phyloP scores from a whole-genome alignment of 441 rosid genomes.

The Brassica balearica region DNA sequence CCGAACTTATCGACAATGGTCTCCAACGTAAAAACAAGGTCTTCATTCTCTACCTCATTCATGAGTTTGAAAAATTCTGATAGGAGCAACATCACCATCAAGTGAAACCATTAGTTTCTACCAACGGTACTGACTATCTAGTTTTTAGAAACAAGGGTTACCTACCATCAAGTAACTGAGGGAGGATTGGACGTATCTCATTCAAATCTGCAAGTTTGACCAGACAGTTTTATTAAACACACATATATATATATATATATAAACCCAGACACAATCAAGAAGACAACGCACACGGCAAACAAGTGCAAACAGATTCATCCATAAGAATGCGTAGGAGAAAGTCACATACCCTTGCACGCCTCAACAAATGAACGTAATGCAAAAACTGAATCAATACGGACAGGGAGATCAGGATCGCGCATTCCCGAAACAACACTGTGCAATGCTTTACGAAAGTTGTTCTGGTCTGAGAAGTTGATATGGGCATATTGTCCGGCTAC shows the following conservation, averaged over 20 bases:
- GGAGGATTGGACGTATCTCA: constrained; percentile 98
- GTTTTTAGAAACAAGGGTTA: constrained; percentile 25
- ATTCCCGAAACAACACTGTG: constrained; percentile 90
- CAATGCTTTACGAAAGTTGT: constrained; percentile 83
- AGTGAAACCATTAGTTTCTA: constrained; percentile 17
- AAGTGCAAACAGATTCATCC: constrained; percentile 7
- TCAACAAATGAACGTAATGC: constrained; percentile 96
- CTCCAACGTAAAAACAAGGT: constrained; percentile 94
- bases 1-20: constrained; percentile 99
- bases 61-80: constrained; percentile 97
- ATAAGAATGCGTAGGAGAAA: constrained; percentile 21
- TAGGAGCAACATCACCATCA: constrained; percentile 25
- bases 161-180: constrained; percentile 94
- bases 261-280: neutral
- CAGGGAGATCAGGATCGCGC: constrained; percentile 97
- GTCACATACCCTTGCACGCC: constrained; percentile 81
- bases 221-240: neutral
- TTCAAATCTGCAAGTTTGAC: constrained; percentile 69
- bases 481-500: constrained; percentile 99
- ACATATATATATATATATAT: neutral
- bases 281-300: neutral
- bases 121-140: constrained; percentile 7
- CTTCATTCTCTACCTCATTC: constrained; percentile 99
- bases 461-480: constrained; percentile 79
- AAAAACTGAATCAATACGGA: constrained; percentile 98